These are phyloP conservation scores for Paramecium octaurelia DNA, from an alignment of 73 alveolate genomes.

Conservation along the genomic window DNA sequence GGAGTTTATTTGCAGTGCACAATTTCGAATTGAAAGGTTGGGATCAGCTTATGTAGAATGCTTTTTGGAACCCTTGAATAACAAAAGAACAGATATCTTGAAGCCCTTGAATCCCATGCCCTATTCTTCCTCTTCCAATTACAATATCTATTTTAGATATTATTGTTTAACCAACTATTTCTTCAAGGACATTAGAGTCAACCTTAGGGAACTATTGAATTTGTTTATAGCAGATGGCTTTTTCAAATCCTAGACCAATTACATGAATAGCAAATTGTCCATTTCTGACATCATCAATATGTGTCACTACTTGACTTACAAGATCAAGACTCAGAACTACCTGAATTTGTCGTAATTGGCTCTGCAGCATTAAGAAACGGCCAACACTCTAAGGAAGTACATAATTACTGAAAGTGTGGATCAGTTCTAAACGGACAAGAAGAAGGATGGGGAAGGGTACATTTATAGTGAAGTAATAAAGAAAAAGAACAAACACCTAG, in stretches of 20 bases:
- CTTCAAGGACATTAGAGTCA: slow-evolving; percentile 44
- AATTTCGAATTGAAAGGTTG: slow-evolving; percentile 18
- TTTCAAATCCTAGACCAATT: slow-evolving; percentile 57
- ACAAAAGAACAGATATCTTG: background rate
- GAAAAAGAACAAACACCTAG: background rate
- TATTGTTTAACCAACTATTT: slow-evolving; percentile 29
- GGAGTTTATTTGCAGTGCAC: background rate
- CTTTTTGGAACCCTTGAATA: background rate
- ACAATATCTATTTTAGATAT: slow-evolving; percentile 52
- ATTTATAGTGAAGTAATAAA: background rate
- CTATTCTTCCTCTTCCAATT: slow-evolving; percentile 51
- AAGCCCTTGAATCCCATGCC: background rate
- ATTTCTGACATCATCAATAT: slow-evolving; percentile 38
- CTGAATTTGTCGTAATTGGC: slow-evolving; percentile 8
- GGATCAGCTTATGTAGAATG: slow-evolving; percentile 51
- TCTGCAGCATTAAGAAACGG: background rate
- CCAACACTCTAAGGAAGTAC: background rate
- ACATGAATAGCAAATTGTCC: slow-evolving; percentile 33
- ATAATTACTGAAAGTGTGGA: background rate
- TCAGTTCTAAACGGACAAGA: background rate
- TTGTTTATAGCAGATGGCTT: slow-evolving; percentile 62
- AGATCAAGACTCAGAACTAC: slow-evolving; percentile 44
- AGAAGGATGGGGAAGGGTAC: slow-evolving; percentile 34
- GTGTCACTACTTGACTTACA: slow-evolving; percentile 54
- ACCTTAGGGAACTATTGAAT: slow-evolving; percentile 52